Evolutionary conservation across 805 yeast species (phyloP).

Genomic region (Wickerhamomyces bovis): DNA sequence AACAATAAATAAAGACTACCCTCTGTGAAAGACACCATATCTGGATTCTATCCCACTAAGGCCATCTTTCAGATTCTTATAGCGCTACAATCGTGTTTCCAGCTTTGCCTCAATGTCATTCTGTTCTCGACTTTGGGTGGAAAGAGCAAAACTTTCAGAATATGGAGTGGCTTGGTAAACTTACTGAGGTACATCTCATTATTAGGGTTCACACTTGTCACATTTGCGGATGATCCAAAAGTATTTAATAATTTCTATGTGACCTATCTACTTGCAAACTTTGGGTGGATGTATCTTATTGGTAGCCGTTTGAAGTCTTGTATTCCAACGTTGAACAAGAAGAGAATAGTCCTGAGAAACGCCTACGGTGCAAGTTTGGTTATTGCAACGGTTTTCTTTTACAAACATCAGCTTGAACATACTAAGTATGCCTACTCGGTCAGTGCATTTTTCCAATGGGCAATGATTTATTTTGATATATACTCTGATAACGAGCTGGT

Average conservation of each 20-base stretch:
- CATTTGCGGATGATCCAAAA: conserved; percentile 7
- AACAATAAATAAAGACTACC: conserved; percentile 8
- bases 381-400: conserved; percentile 4
- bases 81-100: conserved; percentile 10
- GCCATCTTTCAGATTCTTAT: conserved; percentile 12
- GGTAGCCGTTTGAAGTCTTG: background rate
- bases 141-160: background rate
- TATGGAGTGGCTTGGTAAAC: background rate
- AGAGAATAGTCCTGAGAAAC: conserved; percentile 2
- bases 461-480: conserved; percentile 6
- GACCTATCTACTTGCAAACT: conserved; percentile 3
- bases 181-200: conserved; percentile 4
- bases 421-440: conserved; percentile 9
- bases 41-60: conserved; percentile 12
- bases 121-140: background rate
- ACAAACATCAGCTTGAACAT: conserved; percentile 15
- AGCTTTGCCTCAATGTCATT: background rate
- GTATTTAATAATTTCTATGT: conserved; percentile 9
- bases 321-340: background rate
- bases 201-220: conserved; percentile 7
- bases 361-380: conserved; percentile 1
- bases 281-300: conserved; percentile 8
- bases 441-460: conserved; percentile 16
- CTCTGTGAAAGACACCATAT: conserved; percentile 10
- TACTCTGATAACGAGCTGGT: conserved; percentile 8